Conservation (phyloP, 2,329 filamentous ascomycete genomes). For the Ascochyta koolunga region DNA sequence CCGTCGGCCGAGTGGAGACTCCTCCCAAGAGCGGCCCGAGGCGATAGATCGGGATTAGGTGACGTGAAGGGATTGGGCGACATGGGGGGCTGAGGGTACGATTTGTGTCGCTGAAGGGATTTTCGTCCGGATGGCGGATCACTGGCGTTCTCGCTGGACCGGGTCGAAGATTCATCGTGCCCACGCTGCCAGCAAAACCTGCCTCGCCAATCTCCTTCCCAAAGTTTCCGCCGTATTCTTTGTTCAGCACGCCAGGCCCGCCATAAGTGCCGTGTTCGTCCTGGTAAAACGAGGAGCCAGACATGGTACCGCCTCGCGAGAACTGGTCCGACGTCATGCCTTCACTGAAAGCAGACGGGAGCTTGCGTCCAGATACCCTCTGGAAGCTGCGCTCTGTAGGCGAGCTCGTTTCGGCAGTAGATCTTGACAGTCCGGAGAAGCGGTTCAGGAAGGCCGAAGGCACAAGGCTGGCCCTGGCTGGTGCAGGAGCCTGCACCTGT, state of each 20-base stretch:
- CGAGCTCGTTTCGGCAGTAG: slow-evolving; percentile 45
- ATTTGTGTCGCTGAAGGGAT: slow-evolving; percentile 31
- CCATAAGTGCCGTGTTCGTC: slow-evolving; percentile 53
- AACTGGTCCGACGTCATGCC: slow-evolving; percentile 53
- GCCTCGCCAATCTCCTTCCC: slow-evolving; percentile 38
- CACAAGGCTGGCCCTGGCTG: slow-evolving; percentile 48
- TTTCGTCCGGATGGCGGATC: slow-evolving; percentile 54
- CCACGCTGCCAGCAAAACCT: slow-evolving; percentile 27
- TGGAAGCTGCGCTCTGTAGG: slow-evolving; percentile 54
- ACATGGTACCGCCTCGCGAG: slow-evolving; percentile 38
- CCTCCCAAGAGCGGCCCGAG: slow-evolving; percentile 47
- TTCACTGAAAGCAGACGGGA: slow-evolving; percentile 56
- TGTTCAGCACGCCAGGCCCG: slow-evolving; percentile 36
- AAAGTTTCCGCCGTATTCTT: slow-evolving; percentile 31
- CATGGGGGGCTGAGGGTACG: slow-evolving; percentile 46
- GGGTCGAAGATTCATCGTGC: slow-evolving; percentile 46
- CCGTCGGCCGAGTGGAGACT: slow-evolving; percentile 55
- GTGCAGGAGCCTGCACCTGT: slow-evolving; percentile 34
- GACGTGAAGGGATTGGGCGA: slow-evolving; percentile 45
- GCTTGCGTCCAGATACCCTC: slow-evolving; percentile 55
- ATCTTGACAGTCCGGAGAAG: slow-evolving; percentile 48
- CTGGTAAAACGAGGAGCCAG: slow-evolving; percentile 52
- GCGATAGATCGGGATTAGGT: slow-evolving; percentile 38
- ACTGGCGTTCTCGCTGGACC: slow-evolving; percentile 70
- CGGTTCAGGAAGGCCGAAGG: slow-evolving; percentile 48